These are phyloP conservation scores for Euphrasia confusa DNA, from an alignment of 257 asterid species.

Conservation along the genomic window DNA sequence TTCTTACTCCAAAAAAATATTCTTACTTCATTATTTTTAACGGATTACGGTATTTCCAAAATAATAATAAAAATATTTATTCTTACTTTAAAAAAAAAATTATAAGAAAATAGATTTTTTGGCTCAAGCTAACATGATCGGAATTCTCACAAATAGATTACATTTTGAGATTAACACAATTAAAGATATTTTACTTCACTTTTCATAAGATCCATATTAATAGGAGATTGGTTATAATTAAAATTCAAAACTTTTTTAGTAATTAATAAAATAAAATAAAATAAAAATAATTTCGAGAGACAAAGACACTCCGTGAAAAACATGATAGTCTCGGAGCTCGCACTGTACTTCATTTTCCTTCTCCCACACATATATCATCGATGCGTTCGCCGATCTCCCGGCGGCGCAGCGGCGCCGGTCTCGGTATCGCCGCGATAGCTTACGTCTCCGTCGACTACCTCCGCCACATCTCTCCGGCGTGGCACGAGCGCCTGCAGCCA, in stretches of 20 bases:
- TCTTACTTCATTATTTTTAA: too few relatives aligned
- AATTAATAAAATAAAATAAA: neutral
- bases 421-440: slow-evolving; percentile 77
- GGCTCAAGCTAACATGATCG: too few relatives aligned
- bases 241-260: neutral
- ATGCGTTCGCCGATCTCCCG: slow-evolving; percentile 33
- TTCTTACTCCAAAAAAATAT: too few relatives aligned
- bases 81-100: too few relatives aligned
- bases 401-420: slow-evolving; percentile 45
- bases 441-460: slow-evolving; percentile 77
- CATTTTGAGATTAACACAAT: too few relatives aligned
- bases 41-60: too few relatives aligned
- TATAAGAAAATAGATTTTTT: too few relatives aligned
- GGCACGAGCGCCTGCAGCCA: slow-evolving; percentile 90
- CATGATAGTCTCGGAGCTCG: slow-evolving; percentile 4
- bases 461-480: slow-evolving; percentile 77
- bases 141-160: too few relatives aligned
- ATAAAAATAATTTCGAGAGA: too few relatives aligned
- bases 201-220: neutral
- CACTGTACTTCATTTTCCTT: slow-evolving; percentile 6
- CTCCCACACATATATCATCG: slow-evolving; percentile 4
- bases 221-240: neutral
- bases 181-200: neutral
- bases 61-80: too few relatives aligned
- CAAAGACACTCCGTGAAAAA: neutral